Conservation (phyloP, 441 rosid genomes). For the Jatropha podagrica region DNA sequence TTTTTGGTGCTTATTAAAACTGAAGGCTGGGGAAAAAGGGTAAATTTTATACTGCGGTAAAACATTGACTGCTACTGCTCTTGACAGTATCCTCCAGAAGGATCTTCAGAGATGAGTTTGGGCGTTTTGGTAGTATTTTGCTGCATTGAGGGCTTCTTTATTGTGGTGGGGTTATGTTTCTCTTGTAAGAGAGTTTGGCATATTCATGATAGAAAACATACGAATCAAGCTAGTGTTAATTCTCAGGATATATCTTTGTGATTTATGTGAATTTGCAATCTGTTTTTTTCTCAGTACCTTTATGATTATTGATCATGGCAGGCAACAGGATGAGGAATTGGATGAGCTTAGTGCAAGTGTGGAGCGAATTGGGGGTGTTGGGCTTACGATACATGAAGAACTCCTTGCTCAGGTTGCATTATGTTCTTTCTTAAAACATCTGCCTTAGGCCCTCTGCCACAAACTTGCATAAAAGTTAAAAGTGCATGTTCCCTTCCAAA, state of each 20-base stretch:
- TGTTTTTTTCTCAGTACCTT: background rate
- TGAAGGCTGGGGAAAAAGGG: background rate
- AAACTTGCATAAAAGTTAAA: background rate
- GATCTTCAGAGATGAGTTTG: background rate
- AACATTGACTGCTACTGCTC: background rate
- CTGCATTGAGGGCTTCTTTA: background rate
- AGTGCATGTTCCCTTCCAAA: background rate
- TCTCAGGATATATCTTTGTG: background rate
- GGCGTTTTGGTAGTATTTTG: background rate
- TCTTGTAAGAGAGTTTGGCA: background rate
- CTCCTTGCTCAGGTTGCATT: constrained; percentile 74
- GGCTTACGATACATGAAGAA: constrained; percentile 96
- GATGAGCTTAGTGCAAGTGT: constrained; percentile 95
- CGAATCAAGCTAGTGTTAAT: background rate
- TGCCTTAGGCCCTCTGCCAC: background rate
- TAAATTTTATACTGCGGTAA: background rate
- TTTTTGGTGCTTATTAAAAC: background rate
- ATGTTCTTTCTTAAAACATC: constrained; percentile 11
- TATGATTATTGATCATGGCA: constrained; percentile 31
- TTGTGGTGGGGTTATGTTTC: background rate
- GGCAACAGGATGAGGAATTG: constrained; percentile 98
- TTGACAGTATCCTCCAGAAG: background rate
- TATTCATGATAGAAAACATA: background rate
- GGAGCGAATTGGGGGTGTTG: constrained; percentile 93
- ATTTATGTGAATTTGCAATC: background rate